phyloP scores from a whole-genome alignment of 1,284 basidiomycete genomes.

The Cystobasidium slooffiae region DNA sequence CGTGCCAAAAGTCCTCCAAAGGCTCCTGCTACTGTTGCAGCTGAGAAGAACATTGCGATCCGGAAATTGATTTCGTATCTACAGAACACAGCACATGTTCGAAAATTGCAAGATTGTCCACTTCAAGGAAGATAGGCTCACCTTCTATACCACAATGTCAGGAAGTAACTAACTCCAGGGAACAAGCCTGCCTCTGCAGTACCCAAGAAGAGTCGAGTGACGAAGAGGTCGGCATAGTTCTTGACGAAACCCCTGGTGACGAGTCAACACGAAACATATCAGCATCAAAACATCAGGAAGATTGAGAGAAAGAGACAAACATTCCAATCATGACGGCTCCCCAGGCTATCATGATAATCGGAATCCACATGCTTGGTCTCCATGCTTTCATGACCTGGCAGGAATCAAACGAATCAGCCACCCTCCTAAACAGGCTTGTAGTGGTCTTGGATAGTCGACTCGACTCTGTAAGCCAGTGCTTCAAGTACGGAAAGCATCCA shows the following conservation, averaged over 20 bases:
- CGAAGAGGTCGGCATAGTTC: conserved; percentile 68
- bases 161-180: conserved; percentile 31
- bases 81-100: neutral
- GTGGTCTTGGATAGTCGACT: too few species aligned
- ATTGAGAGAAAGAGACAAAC: conserved; percentile 49
- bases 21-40: conserved; percentile 44
- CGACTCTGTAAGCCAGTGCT: too few species aligned
- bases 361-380: conserved; percentile 68
- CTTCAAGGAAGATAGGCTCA: neutral
- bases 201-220: conserved; percentile 54
- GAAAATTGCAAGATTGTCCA: neutral
- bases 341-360: conserved; percentile 59
- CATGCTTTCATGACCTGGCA: conserved; percentile 64
- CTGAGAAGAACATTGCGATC: conserved; percentile 68
- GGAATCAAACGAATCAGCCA: conserved; percentile 59
- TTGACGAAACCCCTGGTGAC: conserved; percentile 46
- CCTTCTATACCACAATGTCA: conserved; percentile 50
- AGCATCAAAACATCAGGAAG: neutral
- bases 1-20: conserved; percentile 57
- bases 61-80: conserved; percentile 65
- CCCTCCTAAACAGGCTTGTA: conserved; percentile 46
- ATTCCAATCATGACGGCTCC: conserved; percentile 72
- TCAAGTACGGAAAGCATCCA: too few species aligned
- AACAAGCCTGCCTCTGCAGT: conserved; percentile 49
- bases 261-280: neutral